Evolutionary conservation across 2,329 filamentous ascomycete species (phyloP).

Genomic region (Monosporascus sp.): DNA sequence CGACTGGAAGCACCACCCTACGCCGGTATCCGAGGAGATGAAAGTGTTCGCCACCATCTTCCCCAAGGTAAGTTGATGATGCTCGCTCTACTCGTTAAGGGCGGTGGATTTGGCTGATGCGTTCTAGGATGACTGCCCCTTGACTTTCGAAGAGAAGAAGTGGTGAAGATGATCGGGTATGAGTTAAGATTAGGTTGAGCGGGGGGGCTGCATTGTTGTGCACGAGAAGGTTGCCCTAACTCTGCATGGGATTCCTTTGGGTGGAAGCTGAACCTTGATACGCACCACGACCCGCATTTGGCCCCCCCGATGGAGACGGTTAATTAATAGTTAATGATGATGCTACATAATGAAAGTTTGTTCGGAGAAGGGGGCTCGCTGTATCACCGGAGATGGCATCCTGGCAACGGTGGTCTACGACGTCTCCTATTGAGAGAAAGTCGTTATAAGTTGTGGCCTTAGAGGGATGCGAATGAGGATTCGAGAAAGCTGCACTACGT

Average conservation of each 20-base stretch:
- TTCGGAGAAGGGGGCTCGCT: no score
- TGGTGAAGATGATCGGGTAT: conserved; percentile 29
- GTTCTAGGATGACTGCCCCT: conserved; percentile 71
- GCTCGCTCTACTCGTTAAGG: conserved; percentile 2
- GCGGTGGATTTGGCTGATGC: conserved; percentile 21
- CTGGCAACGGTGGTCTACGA: no score
- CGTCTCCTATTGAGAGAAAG: no score
- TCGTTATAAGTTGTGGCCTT: no score
- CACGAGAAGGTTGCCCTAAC: not conserved
- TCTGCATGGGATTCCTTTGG: not conserved
- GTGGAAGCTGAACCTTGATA: no score
- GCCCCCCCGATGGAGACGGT: no score
- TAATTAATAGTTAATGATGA: no score
- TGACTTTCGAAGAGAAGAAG: conserved; percentile 60
- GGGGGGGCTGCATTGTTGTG: not conserved
- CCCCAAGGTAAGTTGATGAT: conserved; percentile 65
- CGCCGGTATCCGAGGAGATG: conserved; percentile 82
- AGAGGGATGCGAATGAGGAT: no score
- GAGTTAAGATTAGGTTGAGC: not conserved
- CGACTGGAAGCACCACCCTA: conserved; percentile 86
- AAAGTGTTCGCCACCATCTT: conserved; percentile 99
- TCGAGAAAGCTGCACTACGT: no score
- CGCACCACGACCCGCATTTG: no score
- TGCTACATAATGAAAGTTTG: no score
- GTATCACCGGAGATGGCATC: no score